Evolutionary conservation across 345 rosid genomes (phyloP).

Genomic region (Moricandia moricandioides): DNA sequence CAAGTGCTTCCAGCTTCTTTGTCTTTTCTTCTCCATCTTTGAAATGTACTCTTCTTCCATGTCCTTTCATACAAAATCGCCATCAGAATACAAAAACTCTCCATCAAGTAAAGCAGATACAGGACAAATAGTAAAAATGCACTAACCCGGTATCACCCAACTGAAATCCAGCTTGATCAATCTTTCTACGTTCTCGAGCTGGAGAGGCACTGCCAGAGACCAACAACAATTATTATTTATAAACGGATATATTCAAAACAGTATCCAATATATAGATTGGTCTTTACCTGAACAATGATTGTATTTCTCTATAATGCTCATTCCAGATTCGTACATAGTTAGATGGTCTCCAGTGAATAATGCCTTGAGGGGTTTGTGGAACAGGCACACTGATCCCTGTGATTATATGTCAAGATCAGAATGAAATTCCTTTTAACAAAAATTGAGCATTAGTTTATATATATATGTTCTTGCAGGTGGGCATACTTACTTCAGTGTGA

Average conservation of each 20-base stretch:
- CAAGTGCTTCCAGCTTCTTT: conserved; percentile 29
- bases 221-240: neutral
- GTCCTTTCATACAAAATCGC: conserved; percentile 20
- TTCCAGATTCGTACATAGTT: conserved; percentile 23
- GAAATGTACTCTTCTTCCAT: conserved; percentile 33
- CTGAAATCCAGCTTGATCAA: conserved; percentile 33
- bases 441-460: neutral
- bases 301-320: conserved; percentile 35
- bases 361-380: conserved; percentile 35
- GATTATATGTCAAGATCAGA: conserved; percentile 5
- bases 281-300: conserved; percentile 33
- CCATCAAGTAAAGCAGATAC: neutral
- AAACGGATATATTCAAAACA: neutral
- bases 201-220: conserved; percentile 33
- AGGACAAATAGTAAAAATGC: neutral
- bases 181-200: conserved; percentile 31
- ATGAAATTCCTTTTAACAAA: neutral
- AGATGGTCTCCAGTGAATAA: conserved; percentile 38
- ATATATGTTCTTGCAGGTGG: conserved; percentile 14
- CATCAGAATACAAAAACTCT: neutral
- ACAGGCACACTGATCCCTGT: conserved; percentile 40
- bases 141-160: conserved; percentile 35
- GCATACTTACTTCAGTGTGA: conserved; percentile 49
- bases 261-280: neutral
- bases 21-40: conserved; percentile 31